Evolutionary conservation across 1,284 basidiomycete species (phyloP).

Genomic region (Mycena sp.): DNA sequence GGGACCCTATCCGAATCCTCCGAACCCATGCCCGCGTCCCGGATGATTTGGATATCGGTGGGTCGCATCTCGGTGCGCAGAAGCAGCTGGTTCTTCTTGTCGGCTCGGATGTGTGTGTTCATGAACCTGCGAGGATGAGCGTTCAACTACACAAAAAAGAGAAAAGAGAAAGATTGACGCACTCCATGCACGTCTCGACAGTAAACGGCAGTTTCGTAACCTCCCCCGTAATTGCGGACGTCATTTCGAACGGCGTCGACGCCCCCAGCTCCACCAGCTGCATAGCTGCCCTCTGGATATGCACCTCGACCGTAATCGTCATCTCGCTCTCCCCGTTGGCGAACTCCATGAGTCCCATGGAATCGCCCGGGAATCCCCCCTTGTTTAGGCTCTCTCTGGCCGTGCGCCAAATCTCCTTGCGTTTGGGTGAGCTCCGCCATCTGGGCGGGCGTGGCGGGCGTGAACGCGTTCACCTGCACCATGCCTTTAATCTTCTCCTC

Average conservation of each 20-base stretch:
- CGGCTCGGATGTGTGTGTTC: constrained; percentile 35
- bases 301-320: not conserved
- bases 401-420: not conserved
- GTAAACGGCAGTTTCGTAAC: not conserved
- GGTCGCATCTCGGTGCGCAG: constrained; percentile 34
- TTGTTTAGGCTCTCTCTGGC: not conserved
- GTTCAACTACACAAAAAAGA: not conserved
- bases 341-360: not conserved
- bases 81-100: constrained; percentile 33
- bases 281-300: not conserved
- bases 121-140: constrained; percentile 23
- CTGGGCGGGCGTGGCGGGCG: not conserved
- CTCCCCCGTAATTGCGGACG: not conserved
- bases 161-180: not conserved
- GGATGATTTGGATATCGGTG: constrained; percentile 31
- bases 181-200: constrained; percentile 29
- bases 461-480: not conserved
- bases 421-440: too few species aligned
- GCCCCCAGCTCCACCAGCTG: not conserved
- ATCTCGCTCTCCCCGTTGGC: not conserved
- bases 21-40: constrained; percentile 1
- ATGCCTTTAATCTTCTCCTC: not conserved
- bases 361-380: not conserved
- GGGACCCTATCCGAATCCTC: not conserved
- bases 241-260: not conserved